Conservation (phyloP, 495 filamentous ascomycete species). For the Penicillium longicatenatum region DNA sequence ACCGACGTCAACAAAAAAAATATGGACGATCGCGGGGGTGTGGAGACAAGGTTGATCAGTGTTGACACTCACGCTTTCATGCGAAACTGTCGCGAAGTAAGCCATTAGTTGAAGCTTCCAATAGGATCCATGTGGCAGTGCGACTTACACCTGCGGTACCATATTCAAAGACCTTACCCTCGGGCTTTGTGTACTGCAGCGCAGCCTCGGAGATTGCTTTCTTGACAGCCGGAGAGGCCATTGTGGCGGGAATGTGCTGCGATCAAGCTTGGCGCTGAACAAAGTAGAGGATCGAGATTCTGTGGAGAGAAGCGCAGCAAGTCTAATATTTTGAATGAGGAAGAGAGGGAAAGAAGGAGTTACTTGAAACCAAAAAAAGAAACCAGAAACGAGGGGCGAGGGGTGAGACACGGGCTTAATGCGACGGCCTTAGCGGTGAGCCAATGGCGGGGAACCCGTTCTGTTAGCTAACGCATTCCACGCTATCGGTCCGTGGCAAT, state of each 20-base stretch:
- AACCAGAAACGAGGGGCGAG: slow-evolving; percentile 32
- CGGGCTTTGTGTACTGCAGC: slow-evolving; percentile 62
- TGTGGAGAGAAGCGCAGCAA: slow-evolving; percentile 6
- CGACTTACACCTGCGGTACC: slow-evolving; percentile 84
- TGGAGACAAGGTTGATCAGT: slow-evolving; percentile 39
- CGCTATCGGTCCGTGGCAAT: neutral
- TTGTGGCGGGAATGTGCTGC: slow-evolving; percentile 32
- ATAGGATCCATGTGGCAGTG: slow-evolving; percentile 8
- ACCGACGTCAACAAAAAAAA: slow-evolving; percentile 32
- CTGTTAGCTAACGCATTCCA: neutral
- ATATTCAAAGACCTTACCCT: slow-evolving; percentile 77
- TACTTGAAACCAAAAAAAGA: slow-evolving; percentile 31
- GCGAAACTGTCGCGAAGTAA: slow-evolving; percentile 58
- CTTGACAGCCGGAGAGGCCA: slow-evolving; percentile 49
- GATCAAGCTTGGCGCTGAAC: slow-evolving; percentile 14
- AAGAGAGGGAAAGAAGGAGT: slow-evolving; percentile 12
- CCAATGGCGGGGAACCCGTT: slow-evolving; percentile 20
- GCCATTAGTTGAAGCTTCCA: slow-evolving; percentile 24
- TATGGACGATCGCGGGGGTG: slow-evolving; percentile 32
- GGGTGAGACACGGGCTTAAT: slow-evolving; percentile 36
- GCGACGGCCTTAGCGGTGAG: slow-evolving; percentile 37
- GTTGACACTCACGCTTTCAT: slow-evolving; percentile 69
- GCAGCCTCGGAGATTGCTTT: slow-evolving; percentile 49
- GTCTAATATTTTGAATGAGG: slow-evolving; percentile 4
- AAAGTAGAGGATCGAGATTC: slow-evolving; percentile 9